Percentiles rank a stretch among this genome's conserved stretches.
Conservation (phyloP, 768 basidiomycete species). For the Xerocomus spinulosus region DNA sequence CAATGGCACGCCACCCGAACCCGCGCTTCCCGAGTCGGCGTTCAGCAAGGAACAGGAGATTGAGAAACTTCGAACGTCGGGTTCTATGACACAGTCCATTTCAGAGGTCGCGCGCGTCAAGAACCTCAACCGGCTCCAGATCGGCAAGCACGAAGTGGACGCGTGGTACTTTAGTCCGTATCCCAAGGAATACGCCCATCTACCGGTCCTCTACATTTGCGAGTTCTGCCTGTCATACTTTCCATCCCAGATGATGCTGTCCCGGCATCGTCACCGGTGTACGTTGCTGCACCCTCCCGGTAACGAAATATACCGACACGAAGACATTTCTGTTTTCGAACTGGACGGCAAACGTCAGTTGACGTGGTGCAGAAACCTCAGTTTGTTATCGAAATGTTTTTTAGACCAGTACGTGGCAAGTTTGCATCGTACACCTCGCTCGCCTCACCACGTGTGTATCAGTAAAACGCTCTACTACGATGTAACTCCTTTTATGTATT, state of each 20-base stretch:
- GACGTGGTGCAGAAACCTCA: conserved; percentile 95
- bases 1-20: conserved; percentile 42
- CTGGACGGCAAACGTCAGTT: conserved; percentile 95
- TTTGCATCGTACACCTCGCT: conserved; percentile 1
- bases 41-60: conserved; percentile 99
- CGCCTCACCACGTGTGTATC: neutral
- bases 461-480: conserved; percentile 99
- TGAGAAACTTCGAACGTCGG: conserved; percentile 94
- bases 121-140: conserved; percentile 94
- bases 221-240: conserved; percentile 96
- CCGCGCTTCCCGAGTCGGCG: conserved; percentile 48
- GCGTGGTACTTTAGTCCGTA: conserved; percentile 99
- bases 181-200: conserved; percentile 95
- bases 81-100: conserved; percentile 98
- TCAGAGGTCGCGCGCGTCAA: conserved; percentile 98
- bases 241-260: conserved; percentile 85
- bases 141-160: conserved; percentile 94
- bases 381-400: conserved; percentile 95
- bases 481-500: conserved; percentile 99
- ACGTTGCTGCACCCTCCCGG: conserved; percentile 92
- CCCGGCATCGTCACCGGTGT: conserved; percentile 88
- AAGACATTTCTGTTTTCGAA: conserved; percentile 97
- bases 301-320: conserved; percentile 98
- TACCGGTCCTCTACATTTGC: conserved; percentile 94
- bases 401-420: conserved; percentile 80